Conservation (phyloP, 75 land plant species). For the Ceratopteris richardii region DNA sequence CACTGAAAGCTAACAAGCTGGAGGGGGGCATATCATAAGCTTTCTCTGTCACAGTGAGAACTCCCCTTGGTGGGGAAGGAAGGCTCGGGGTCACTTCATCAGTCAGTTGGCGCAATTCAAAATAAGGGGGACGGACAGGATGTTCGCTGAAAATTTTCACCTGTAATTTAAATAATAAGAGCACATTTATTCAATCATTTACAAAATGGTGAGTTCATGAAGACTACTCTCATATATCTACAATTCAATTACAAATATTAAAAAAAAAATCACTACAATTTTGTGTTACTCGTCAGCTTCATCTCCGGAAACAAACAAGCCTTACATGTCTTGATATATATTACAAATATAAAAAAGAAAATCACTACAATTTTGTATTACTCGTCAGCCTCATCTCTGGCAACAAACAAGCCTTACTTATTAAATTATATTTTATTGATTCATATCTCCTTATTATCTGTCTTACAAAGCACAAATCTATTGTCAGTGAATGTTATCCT, state of each 20-base stretch:
- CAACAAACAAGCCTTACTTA: too few species aligned
- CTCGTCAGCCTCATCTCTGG: background rate
- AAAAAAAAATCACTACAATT: background rate
- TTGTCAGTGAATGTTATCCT: too few species aligned
- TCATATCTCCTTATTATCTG: too few species aligned
- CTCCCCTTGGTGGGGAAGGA: slow-evolving; percentile 18
- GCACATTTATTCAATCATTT: background rate
- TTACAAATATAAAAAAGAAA: background rate
- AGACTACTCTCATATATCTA: background rate
- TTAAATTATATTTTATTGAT: too few species aligned
- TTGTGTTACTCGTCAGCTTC: background rate
- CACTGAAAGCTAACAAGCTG: slow-evolving; percentile 42
- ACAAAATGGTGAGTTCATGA: background rate
- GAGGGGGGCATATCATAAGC: too few species aligned
- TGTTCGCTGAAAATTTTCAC: slow-evolving; percentile 75
- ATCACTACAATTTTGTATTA: background rate
- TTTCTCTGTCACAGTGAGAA: slow-evolving; percentile 12
- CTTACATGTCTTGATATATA: background rate
- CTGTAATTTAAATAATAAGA: slow-evolving; percentile 31
- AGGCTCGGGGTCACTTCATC: slow-evolving; percentile 15
- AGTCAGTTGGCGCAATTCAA: slow-evolving; percentile 27
- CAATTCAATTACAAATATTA: background rate
- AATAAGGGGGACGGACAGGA: slow-evolving; percentile 79
- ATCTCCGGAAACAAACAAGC: background rate
- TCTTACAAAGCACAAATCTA: too few species aligned